Evolutionary conservation across 345 rosid species (phyloP), one percentile per base, ranked within the genome.

Genomic region (Populus ilicifolia): DNA sequence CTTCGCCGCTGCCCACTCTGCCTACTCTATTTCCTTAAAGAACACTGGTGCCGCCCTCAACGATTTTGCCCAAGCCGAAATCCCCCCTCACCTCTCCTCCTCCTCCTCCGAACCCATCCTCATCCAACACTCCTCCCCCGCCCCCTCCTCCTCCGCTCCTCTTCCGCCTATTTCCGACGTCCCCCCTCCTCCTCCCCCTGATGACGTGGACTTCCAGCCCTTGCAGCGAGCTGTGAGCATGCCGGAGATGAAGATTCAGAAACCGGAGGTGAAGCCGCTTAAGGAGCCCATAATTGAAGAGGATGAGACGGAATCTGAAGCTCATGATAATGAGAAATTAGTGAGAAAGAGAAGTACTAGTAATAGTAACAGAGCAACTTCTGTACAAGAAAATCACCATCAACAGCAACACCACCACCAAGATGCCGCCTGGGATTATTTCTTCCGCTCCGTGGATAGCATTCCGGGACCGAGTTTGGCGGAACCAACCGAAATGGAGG

Each of bases 41-140:
- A 91, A 92, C 88, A 89, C 97, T 77, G 99, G 98, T 75, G 97
- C 97, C 67, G 98, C 98, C 75, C 93, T 96, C 79, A 90, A 91
- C 77, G 98, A 92, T 68, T 93, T 87, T 80, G 86, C 94, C n/a
- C 91, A 87, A 20, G 92, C 90, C 35, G 98, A 93, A 84, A 82
- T 87, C 67, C 88, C 88, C 36, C 79, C 69, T 18, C 33, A 13
- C 64, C 46, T 63, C 79, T 13, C 72, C 23, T 14, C 43, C 4
- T 10, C 36, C 7, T 12, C 35, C 14, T 9, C 78, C 46, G 46
- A 43, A 43, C 46, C 46, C 21, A 25, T 80, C 8, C 20, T 75
- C 5, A 38, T 68, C 76, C 77, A 41, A 25, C 84, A 6, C 6
- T 80, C 11, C 54, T 80, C 20, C 21, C 0, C 36, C 56, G 2